These are phyloP conservation scores for Tetrahymena borealis DNA, from an alignment of 73 alveolate genomes.

Conservation along the genomic window DNA sequence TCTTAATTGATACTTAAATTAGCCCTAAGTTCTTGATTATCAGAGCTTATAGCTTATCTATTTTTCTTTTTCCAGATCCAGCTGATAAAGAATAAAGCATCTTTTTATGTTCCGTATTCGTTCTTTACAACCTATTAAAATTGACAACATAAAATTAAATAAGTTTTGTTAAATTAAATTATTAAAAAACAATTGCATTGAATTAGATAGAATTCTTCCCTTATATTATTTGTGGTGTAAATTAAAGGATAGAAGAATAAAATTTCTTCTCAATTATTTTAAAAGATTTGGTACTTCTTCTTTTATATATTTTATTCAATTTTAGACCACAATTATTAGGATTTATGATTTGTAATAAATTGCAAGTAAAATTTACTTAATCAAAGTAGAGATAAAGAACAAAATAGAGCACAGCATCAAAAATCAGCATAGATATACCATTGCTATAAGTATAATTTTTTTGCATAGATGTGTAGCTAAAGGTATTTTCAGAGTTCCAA, in stretches of 20 bases:
- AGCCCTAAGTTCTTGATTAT: background rate
- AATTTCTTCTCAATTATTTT: too few relatives aligned
- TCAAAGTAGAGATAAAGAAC: slow-evolving; percentile 21
- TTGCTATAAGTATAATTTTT: background rate
- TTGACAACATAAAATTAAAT: too few relatives aligned
- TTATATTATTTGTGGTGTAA: too few relatives aligned
- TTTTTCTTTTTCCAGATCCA: slow-evolving; percentile 23
- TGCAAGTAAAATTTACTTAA: background rate
- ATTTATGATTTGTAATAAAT: too few relatives aligned
- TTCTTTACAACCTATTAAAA: background rate
- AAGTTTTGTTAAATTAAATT: too few relatives aligned
- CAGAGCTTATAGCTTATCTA: background rate
- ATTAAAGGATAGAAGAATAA: too few relatives aligned
- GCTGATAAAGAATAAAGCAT: background rate
- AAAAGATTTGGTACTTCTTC: too few relatives aligned
- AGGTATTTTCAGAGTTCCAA: background rate
- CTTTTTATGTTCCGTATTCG: background rate
- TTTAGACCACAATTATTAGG: too few relatives aligned
- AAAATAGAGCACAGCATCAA: background rate
- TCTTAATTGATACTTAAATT: background rate
- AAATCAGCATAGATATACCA: background rate
- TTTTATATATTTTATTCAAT: too few relatives aligned
- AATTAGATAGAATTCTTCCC: too few relatives aligned
- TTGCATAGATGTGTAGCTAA: background rate
- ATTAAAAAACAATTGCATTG: too few relatives aligned